Conservation (phyloP, 2,329 filamentous ascomycete species). For the Pseudogymnoascus destructans region DNA sequence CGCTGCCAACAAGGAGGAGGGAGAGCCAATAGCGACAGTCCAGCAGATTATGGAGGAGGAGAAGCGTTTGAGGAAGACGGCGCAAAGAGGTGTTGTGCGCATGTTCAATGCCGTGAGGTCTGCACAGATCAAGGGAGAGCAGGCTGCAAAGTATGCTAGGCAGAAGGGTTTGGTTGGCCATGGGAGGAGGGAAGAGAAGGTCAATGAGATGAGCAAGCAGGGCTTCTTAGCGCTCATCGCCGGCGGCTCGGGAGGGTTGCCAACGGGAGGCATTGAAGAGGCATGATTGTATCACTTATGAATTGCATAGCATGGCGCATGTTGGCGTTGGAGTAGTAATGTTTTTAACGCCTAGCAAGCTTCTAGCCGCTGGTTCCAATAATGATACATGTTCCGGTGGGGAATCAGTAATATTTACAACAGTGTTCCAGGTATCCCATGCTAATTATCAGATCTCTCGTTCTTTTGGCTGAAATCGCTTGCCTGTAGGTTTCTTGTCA, state of each 20-base stretch:
- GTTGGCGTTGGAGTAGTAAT: slow-evolving; percentile 4
- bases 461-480: slow-evolving; percentile 62
- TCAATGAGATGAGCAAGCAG: slow-evolving; percentile 94
- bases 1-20: slow-evolving; percentile 31
- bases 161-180: slow-evolving; percentile 67
- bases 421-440: slow-evolving; percentile 8
- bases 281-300: slow-evolving; percentile 27
- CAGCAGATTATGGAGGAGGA: slow-evolving; percentile 55
- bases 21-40: slow-evolving; percentile 34
- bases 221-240: slow-evolving; percentile 88
- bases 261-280: slow-evolving; percentile 46
- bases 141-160: slow-evolving; percentile 57
- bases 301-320: slow-evolving; percentile 11
- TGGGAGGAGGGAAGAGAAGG: slow-evolving; percentile 67
- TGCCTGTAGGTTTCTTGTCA: slow-evolving; percentile 92
- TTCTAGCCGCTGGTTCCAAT: neutral
- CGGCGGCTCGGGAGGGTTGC: slow-evolving; percentile 44
- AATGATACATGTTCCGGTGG: neutral
- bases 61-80: slow-evolving; percentile 69
- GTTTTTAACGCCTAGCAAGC: neutral
- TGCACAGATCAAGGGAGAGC: slow-evolving; percentile 76
- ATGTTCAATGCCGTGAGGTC: slow-evolving; percentile 91
- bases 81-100: slow-evolving; percentile 87
- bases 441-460: slow-evolving; percentile 13
- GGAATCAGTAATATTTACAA: slow-evolving; percentile 1